Evolutionary conservation across 2,329 filamentous ascomycete species (phyloP), one percentile per base, ranked within the genome.

Genomic region (Chaetomiaceae sp.): DNA sequence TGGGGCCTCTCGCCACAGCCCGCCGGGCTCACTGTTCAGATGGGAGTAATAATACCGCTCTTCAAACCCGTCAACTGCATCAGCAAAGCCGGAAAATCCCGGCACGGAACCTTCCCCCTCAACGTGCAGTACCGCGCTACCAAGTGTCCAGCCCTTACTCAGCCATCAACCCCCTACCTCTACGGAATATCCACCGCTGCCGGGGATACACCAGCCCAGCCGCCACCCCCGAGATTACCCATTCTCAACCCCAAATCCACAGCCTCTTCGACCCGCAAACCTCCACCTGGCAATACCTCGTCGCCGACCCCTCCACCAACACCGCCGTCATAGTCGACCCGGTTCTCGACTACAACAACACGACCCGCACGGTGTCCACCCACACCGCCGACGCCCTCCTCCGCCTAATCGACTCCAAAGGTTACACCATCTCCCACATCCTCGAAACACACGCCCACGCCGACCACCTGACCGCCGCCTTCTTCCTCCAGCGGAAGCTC

Each of bases 371-470:
- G 2, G 71, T 85, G 53, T 71, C 65, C 5, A 85, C 82, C 0
- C 42, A 60, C 0, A 69, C 76, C 0, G 83, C 83, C 2, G 80
- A 86, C 53, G 40, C 54, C 0, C 57, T 86, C 0, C 67, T 86
- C 0, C 57, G 68, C 0, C 21, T 77, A 0, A 63, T 81, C 6
- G 58, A 62, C 4, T 60, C 74, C 1, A 64, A 77, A 1, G 67
- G 67, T 1, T 84, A 82, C 61, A 71, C 56, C 0, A 62, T 85
- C 9, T 67, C 71, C 0, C 68, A 65, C 36, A 79, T 86, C 16
- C 71, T 86, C 2, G 83, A 86, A 58, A 86, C 83, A 0, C 82
- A 86, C 62, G 76, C 73, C 0, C 79, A 84, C 55, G 80, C 80
- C 3, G 79, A 85, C 51, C 81, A 85, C 54, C 57, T 85, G 0